These are phyloP conservation scores for Escallonia herrerae DNA, from an alignment of 129 eudicot species.

Conservation along the genomic window DNA sequence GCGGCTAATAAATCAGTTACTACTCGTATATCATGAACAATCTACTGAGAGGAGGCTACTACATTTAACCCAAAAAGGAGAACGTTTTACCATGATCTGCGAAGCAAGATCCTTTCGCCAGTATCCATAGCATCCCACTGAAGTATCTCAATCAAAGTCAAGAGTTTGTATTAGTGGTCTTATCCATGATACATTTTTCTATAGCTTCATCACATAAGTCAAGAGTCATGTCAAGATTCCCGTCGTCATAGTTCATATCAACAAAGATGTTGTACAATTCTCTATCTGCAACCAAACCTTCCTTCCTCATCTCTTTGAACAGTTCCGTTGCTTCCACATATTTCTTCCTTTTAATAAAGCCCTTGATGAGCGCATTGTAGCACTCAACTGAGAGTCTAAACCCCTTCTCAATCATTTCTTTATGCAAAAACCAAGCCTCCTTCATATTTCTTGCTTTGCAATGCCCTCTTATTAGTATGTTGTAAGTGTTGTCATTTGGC, in stretches of 20 bases:
- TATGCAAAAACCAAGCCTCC: conserved; percentile 89
- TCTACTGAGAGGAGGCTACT: too few species aligned
- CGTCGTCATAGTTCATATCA: conserved; percentile 67
- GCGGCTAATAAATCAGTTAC: too few species aligned
- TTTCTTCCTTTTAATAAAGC: conserved; percentile 72
- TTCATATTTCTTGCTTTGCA: conserved; percentile 91
- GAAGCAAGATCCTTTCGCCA: too few species aligned
- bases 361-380: conserved; percentile 73
- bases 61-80: too few species aligned
- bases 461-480: conserved; percentile 80
- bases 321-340: conserved; percentile 59
- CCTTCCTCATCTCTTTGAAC: conserved; percentile 81
- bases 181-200: conserved; percentile 47
- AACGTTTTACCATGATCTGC: too few species aligned
- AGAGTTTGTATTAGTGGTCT: conserved; percentile 21
- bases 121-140: too few species aligned
- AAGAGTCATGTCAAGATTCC: conserved; percentile 65
- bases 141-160: conserved; percentile 3
- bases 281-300: conserved; percentile 50
- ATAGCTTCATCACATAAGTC: conserved; percentile 80
- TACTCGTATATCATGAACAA: too few species aligned
- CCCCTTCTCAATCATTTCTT: conserved; percentile 73
- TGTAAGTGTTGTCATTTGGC: conserved; percentile 68
- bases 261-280: conserved; percentile 48
- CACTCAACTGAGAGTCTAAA: conserved; percentile 39